Base-by-base conservation (phyloP, 257 asterid species). In the Penstemon barbatus region DNA sequence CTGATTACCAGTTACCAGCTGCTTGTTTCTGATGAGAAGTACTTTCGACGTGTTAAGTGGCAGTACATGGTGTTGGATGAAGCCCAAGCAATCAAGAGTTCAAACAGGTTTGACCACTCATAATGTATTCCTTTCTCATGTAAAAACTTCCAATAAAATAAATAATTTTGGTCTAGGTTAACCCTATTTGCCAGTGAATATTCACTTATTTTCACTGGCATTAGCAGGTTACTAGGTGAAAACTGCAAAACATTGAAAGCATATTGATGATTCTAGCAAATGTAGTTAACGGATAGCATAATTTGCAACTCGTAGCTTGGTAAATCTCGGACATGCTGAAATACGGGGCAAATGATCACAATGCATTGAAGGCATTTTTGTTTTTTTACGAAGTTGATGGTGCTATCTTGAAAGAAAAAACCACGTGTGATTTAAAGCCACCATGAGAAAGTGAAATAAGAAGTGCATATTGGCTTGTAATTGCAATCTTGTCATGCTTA, bases 11-110 rank as follows among this genome's bases (percentile, higher is more conserved):
- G 97, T 74, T 94, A 94, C 77, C 97, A 91, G 83, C 91, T 94
- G 55, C 86, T 94, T 64, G 97, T 94, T 54, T 75, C 90, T 38
- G 99, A 94, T 65, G 97, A 91, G 80, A 94, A 91, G 78, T 87
- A 79, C 78, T 87, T 94, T 48, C 93, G 97, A 36, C 96, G 97
- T 73, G 95, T 91, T 53, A 94, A 91, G 79, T 94, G 99, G 99
- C 96, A 94, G 79, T 94, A 91, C 80, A 89, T 94, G 97, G 97
- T 94, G 75, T 80, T 94, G 83, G 99, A 94, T 82, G 99, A 94
- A 84, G 99, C 99, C 70, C 99, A 94, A 79, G 97, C 97, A 66
- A 94, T 94, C 63, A 94, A 94, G 86, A 89, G 94, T 74, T 80
- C 97, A 45, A 83, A 75, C 83, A 93, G 99, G 99, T 90, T 75